A percentile compares a stretch with the other conserved stretches of the same genome.
Conservation (phyloP, 2,329 filamentous ascomycete species). For the Microcyclospora pomicola region DNA sequence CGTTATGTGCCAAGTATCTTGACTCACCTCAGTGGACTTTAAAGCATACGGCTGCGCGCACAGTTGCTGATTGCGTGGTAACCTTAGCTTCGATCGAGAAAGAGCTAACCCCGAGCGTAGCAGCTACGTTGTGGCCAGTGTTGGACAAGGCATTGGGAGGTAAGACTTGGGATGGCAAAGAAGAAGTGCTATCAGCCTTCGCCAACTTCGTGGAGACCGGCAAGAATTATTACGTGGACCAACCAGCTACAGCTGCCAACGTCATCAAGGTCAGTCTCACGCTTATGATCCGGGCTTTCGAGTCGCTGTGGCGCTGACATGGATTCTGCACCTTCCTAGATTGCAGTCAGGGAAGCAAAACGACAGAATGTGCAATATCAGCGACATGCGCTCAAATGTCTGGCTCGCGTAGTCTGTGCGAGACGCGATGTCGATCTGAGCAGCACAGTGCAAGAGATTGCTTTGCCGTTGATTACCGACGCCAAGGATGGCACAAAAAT, state of each 20-base stretch:
- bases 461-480: slow-evolving; percentile 40
- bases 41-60: slow-evolving; percentile 74
- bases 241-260: slow-evolving; percentile 44
- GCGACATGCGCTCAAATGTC: slow-evolving; percentile 55
- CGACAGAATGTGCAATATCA: slow-evolving; percentile 78
- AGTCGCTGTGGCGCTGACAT: slow-evolving; percentile 5
- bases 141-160: slow-evolving; percentile 69
- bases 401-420: slow-evolving; percentile 59
- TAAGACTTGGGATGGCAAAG: slow-evolving; percentile 89
- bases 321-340: slow-evolving; percentile 32
- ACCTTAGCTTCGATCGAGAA: slow-evolving; percentile 42
- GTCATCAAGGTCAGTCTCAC: slow-evolving; percentile 47
- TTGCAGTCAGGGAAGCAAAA: slow-evolving; percentile 75
- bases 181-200: slow-evolving; percentile 67
- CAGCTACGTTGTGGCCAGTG: slow-evolving; percentile 55
- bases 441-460: slow-evolving; percentile 50
- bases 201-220: slow-evolving; percentile 60
- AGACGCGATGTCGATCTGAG: slow-evolving; percentile 58
- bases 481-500: slow-evolving; percentile 45
- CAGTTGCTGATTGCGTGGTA: slow-evolving; percentile 58
- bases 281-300: not conserved
- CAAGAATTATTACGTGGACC: slow-evolving; percentile 43
- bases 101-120: slow-evolving; percentile 36
- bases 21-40: slow-evolving; percentile 78
- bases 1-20: slow-evolving; percentile 52